These are phyloP conservation scores for Anacardium occidentale DNA, from an alignment of 345 rosid genomes.

Conservation along the genomic window DNA sequence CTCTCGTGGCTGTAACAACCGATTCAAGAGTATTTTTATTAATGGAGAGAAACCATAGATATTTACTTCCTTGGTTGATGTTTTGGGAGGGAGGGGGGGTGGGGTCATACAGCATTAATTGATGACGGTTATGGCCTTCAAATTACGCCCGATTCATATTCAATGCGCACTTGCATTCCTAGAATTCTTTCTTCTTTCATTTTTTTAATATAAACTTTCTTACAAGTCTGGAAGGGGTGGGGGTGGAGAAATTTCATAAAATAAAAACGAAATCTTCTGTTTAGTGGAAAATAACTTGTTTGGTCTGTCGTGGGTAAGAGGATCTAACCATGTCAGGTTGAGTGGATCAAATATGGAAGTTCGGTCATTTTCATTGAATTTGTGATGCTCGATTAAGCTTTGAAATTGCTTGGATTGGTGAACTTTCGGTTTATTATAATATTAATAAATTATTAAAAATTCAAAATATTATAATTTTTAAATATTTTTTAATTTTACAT, in stretches of 20 bases:
- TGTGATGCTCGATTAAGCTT: no score
- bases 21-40: constrained; percentile 26
- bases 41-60: constrained; percentile 15
- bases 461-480: no score
- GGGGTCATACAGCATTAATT: background rate
- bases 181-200: background rate
- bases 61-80: background rate
- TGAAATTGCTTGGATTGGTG: no score
- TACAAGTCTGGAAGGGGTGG: no score
- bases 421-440: no score
- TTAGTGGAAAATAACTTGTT: constrained; percentile 21
- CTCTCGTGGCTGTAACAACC: constrained; percentile 41
- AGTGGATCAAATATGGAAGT: constrained; percentile 21
- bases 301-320: constrained; percentile 35
- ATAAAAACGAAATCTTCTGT: background rate
- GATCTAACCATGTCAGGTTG: constrained; percentile 20
- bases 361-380: constrained; percentile 29
- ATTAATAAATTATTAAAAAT: no score
- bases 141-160: background rate
- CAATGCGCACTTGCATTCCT: constrained; percentile 9
- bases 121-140: background rate
- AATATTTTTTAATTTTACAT: no score
- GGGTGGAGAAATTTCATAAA: background rate
- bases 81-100: no score
- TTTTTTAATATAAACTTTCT: no score